Evolutionary conservation across 2,329 filamentous ascomycete genomes (phyloP), one percentile per base, ranked within the genome.

Genomic region (Hypomyces rosellus): DNA sequence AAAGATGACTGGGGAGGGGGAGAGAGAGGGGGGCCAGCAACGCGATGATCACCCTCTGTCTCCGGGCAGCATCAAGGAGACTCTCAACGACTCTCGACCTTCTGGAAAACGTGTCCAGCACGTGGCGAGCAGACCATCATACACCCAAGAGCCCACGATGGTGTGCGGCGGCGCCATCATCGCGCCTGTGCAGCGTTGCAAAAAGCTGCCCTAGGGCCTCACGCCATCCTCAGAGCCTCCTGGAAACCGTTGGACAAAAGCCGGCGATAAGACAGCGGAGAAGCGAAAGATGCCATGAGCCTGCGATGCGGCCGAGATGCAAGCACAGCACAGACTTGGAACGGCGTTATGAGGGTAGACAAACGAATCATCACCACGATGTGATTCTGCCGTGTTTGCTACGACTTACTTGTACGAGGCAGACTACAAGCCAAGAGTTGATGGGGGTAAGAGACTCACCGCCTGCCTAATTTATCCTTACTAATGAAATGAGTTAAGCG

Each of bases 131-230:
- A 34, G 36, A 44, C 13, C 11, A 36, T 34, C 34, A 20, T 37
- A 30, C 25, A 30, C 8, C 6, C 25, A 30, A 30, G 2, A 30
- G 16, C 11, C 16, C 18, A 34, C 33, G 13, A 14, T 25, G 14
- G 39, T 43, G 34, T 33, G 34, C 18, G 40, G 42, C 33, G 22
- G 39, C 45, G 18, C 22, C 49, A 44, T 34, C 25, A 14, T 45
- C 40, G 16, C 12, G 45, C 45, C 49, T 45, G 41, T 51, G 40
- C 45, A 39, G 25, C 30, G 49, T 47, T 51, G 41, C 49, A 51
- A 30, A 25, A 30, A 8, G 25, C 25, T 11, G 25, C 25, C 25
- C 25, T 30, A n/a, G 25, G 25, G 3, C 25, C 6, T 30, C 25
- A 30, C 25, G 8, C 25, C 39, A 34, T 30, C 22, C 44, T n/a